Evolutionary conservation across 1,139 yeast genomes (phyloP).

Genomic region (Candida anutae): DNA sequence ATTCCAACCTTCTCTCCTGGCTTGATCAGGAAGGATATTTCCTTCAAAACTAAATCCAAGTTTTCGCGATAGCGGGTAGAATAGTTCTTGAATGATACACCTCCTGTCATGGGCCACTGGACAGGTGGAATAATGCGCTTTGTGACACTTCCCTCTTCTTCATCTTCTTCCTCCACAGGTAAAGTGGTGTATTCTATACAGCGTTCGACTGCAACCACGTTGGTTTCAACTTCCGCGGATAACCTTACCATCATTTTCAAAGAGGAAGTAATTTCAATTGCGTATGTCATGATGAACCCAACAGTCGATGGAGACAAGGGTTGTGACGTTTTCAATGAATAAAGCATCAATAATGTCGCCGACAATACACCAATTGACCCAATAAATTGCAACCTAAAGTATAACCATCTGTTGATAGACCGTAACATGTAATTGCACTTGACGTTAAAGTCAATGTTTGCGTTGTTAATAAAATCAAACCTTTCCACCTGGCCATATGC

Average conservation of each 20-base stretch:
- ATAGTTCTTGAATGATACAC: constrained; percentile 62
- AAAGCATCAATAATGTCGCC: constrained; percentile 49
- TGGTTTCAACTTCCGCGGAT: constrained; percentile 69
- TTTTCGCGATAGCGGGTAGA: constrained; percentile 83
- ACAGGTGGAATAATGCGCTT: constrained; percentile 25
- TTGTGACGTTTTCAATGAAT: constrained; percentile 11
- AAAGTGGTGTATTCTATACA: constrained; percentile 64
- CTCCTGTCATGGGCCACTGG: constrained; percentile 76
- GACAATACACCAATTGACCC: constrained; percentile 58
- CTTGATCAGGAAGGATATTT: constrained; percentile 58
- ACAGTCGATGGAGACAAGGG: constrained; percentile 59
- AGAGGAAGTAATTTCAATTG: constrained; percentile 54
- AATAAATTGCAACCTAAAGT: constrained; percentile 59
- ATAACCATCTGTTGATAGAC: constrained; percentile 65
- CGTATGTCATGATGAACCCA: constrained; percentile 69
- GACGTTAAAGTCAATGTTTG: constrained; percentile 57
- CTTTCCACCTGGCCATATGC: constrained; percentile 49
- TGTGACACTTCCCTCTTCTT: constrained; percentile 6
- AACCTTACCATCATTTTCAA: constrained; percentile 56
- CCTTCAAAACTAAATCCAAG: constrained; percentile 70
- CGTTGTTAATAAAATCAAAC: constrained; percentile 46
- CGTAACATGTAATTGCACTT: constrained; percentile 50
- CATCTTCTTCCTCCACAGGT: constrained; percentile 44
- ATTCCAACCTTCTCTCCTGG: constrained; percentile 87
- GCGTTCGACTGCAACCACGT: constrained; percentile 70